Evolutionary conservation across 257 asterid species (phyloP).

Genomic region (Ehretia macrophylla): DNA sequence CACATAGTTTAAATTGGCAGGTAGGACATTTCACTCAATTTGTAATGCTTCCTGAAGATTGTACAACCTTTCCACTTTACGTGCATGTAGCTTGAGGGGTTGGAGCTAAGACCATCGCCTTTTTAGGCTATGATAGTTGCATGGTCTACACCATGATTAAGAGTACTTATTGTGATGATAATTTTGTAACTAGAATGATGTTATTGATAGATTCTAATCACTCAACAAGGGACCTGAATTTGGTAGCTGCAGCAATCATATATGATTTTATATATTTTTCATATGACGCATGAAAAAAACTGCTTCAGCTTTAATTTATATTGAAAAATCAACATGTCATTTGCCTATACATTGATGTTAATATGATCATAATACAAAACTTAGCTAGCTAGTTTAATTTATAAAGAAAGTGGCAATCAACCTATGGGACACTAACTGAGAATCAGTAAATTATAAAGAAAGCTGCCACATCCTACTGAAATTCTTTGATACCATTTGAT

Average conservation of each 20-base stretch:
- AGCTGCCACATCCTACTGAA: neutral
- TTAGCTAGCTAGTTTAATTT: too few relatives aligned
- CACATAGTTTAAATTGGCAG: neutral
- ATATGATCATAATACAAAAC: neutral
- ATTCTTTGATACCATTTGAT: too few relatives aligned
- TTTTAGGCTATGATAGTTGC: constrained; percentile 43
- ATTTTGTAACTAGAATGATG: constrained; percentile 35
- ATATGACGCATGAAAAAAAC: neutral
- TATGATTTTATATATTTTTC: neutral
- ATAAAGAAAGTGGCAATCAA: neutral
- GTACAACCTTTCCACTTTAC: constrained; percentile 9
- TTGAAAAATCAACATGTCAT: too few relatives aligned
- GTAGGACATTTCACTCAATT: neutral
- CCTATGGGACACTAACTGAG: neutral
- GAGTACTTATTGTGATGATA: constrained; percentile 26
- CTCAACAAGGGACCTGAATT: constrained; percentile 32
- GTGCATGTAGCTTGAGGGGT: constrained; percentile 17
- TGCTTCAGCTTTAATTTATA: too few relatives aligned
- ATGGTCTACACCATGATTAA: constrained; percentile 52
- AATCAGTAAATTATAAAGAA: too few relatives aligned
- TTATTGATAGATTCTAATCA: constrained; percentile 18
- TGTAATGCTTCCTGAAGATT: neutral
- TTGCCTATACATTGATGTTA: too few relatives aligned
- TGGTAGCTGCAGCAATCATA: constrained; percentile 32
- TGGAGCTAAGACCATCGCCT: constrained; percentile 30